Conservation (phyloP, 805 yeast species). For the Ogataea pignaliae region DNA sequence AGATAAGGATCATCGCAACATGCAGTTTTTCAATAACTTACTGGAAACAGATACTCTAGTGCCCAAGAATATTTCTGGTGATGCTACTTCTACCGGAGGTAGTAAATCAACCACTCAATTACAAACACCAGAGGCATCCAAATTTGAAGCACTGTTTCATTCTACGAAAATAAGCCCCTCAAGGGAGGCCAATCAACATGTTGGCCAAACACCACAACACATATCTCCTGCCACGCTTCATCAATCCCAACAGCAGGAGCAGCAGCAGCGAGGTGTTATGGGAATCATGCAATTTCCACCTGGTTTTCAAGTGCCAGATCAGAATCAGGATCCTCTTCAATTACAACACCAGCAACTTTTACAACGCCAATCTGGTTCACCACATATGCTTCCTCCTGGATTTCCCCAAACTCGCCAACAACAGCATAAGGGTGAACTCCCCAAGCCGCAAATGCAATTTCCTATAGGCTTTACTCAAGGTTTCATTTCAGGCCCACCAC, state of each 20-base stretch:
- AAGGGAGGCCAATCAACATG: too few species aligned
- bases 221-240: too few species aligned
- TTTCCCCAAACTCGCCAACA: slow-evolving; percentile 2
- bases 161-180: slow-evolving; percentile 1
- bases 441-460: too few species aligned
- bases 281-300: slow-evolving; percentile 1
- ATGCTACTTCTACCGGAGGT: neutral
- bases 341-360: neutral
- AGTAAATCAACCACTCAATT: neutral
- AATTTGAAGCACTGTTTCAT: slow-evolving; percentile 17
- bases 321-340: neutral
- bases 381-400: slow-evolving; percentile 1
- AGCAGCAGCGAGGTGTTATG: neutral
- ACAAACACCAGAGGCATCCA: slow-evolving; percentile 14
- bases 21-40: slow-evolving; percentile 19
- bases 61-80: neutral
- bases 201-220: too few species aligned
- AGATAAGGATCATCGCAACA: slow-evolving; percentile 19
- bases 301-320: neutral
- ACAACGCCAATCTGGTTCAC: neutral
- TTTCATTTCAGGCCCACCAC: slow-evolving; percentile 3
- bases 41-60: slow-evolving; percentile 3
- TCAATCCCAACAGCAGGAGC: neutral
- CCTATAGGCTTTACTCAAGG: neutral
- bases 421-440: neutral